Base-by-base conservation (phyloP, 83 land plant species). In the Picea mariana region DNA sequence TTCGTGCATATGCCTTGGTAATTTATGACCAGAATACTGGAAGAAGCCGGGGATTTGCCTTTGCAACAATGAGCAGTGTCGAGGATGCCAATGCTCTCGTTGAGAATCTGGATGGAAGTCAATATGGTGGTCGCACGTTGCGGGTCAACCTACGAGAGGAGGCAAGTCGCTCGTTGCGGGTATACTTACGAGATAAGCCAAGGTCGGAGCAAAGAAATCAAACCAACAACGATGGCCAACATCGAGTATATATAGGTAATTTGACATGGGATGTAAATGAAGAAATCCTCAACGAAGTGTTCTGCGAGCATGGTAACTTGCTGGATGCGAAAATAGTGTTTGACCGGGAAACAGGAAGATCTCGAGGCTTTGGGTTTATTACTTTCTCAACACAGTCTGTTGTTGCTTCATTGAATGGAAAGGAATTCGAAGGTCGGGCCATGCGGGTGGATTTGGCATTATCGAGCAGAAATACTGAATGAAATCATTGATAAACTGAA, bases 41-140 rank as follows among this genome's bases (percentile, higher is more conserved):
- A 80, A 89, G 78, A 84, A 93, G 93, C 85, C 84, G 95, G 84
- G 95, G 95, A 12, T 93, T 93, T 80, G 95, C 93, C 23, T 93
- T 93, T 81, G 95, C 89, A 58, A 91, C 93, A 34, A 93, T 93
- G 95, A 89, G 95, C 82, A 84, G 71, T 34, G 62, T 85, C 16
- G 93, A 93, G 84, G 95, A 93, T 80, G 82, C 86, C 21, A 80
- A 89, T 44, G 59, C 65, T 26, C 89, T 90, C 52, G 84, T 90
- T 44, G 67, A 86, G 77, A 92, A 92, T 79, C 92, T 92, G 13
- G 87, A 90, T 73, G 91, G 91, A 81, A 84, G 82, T 15, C 85
- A 90, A 80, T 88, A 75, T 42, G 85, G 86, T 18, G 95, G 95
- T n/a, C 79, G 95, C 42, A 84, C 77, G 3, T 38, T 92, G 91